Conservation (phyloP, 2,329 filamentous ascomycete species). For the Penicillium sp. region DNA sequence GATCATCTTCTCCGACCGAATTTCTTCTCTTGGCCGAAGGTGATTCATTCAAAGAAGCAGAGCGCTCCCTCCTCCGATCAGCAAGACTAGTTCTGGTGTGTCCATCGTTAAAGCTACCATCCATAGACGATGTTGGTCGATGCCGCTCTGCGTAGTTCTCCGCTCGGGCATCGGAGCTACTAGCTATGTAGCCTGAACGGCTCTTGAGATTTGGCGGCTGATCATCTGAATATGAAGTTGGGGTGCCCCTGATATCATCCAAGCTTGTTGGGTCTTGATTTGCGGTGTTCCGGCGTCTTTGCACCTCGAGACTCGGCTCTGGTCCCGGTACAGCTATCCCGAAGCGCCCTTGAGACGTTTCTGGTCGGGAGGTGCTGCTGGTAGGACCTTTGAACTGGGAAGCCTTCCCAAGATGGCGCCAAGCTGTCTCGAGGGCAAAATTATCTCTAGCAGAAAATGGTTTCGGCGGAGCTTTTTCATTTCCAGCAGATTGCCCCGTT, state of each 20-base stretch:
- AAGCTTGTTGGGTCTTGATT: conserved; percentile 17
- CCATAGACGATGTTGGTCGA: conserved; percentile 19
- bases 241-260: conserved; percentile 19
- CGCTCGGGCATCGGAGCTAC: conserved; percentile 8
- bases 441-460: conserved; percentile 81
- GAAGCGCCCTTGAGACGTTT: conserved; percentile 7
- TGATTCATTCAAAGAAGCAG: conserved; percentile 28
- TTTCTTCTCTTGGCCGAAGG: conserved; percentile 30
- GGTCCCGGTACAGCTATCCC: conserved; percentile 29
- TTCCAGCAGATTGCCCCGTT: conserved; percentile 49
- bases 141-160: conserved; percentile 12
- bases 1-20: conserved; percentile 25
- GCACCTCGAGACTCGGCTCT: conserved; percentile 4
- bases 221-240: conserved; percentile 19
- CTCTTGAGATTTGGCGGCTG: conserved; percentile 10
- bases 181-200: conserved; percentile 5
- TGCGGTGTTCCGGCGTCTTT: conserved; percentile 10
- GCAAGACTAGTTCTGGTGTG: conserved; percentile 4
- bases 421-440: conserved; percentile 72
- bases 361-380: conserved; percentile 7
- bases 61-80: conserved; percentile 34
- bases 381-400: conserved; percentile 10
- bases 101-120: conserved; percentile 15
- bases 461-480: conserved; percentile 62
- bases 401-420: conserved; percentile 57